Conservation (phyloP, 352 stramenopile genomes). For the Globisporangium splendens region DNA sequence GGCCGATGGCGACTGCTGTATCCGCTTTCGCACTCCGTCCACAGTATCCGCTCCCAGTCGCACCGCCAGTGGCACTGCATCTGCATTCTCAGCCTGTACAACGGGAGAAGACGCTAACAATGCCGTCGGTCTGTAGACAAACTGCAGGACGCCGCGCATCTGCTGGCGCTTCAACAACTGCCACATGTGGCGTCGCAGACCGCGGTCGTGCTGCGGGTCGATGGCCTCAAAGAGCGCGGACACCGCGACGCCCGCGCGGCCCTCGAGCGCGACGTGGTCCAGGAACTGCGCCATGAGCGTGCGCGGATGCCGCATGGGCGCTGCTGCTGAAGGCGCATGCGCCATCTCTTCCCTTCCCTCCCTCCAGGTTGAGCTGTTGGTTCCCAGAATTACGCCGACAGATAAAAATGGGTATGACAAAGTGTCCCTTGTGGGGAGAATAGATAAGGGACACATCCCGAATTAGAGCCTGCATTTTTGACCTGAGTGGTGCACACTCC, state of each 20-base stretch:
- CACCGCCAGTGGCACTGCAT: neutral
- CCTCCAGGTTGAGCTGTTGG: neutral
- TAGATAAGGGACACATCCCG: neutral
- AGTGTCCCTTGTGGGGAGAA: too few species aligned
- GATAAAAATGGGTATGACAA: too few species aligned
- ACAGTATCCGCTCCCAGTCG: neutral
- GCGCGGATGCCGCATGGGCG: constrained; percentile 19
- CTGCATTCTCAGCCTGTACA: neutral
- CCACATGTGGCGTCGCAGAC: constrained; percentile 55
- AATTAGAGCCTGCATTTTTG: too few species aligned
- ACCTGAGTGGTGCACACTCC: too few species aligned
- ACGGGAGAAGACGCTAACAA: neutral
- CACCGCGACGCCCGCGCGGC: constrained; percentile 37
- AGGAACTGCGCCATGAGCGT: constrained; percentile 56
- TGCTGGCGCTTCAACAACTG: constrained; percentile 45
- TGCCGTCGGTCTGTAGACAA: constrained; percentile 28
- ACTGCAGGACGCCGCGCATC: constrained; percentile 38
- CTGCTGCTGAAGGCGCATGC: neutral
- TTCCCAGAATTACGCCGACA: too few species aligned
- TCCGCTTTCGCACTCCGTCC: neutral
- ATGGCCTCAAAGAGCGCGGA: constrained; percentile 34
- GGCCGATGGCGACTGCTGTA: neutral
- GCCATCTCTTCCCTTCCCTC: neutral
- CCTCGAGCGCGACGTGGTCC: constrained; percentile 64
- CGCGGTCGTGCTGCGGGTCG: constrained; percentile 34